Evolutionary conservation across 441 rosid genomes (phyloP), one percentile per base, ranked within the genome.

Genomic region (Theobroma grandiflorum): DNA sequence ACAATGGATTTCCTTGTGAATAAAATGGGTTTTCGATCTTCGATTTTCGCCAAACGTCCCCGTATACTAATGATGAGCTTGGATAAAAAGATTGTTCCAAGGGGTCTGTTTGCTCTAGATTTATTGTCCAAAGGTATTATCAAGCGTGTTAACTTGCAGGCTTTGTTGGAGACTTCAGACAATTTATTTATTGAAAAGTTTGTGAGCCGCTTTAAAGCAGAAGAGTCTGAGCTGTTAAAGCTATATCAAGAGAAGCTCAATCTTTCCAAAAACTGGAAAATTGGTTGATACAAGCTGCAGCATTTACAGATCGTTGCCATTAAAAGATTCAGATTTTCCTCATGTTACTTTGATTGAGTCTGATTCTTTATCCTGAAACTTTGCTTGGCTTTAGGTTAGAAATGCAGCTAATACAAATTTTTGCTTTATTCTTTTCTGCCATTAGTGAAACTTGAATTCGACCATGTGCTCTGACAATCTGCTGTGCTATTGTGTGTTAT

Each of bases 1-100:
- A 52, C 14, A 1, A 81, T 79, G 84, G 67, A 79, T 40, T 84
- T 75, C 42, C 45, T 79, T 16, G 79, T 82, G 26, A 67, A 82
- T 53, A 74, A 52, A 61, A 49, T 77, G 83, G 79, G 76, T 5
- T 37, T 55, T 15, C 55, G 42, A 38, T 69, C 73, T 3, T 45
- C 16, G 6, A 8, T 20, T 69, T 2, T 69, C 6, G 73, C 73
- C 9, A 69, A 47, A 45, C 73, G 37, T 22, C 73, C 73, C 3
- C 76, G 35, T 6, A 26, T 7, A 3, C 3, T 35, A 10, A 64
- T 12, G 70, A 42, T 12, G 50, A 55, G 18, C 69, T 63, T 72
- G 22, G 53, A 74, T 22, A 83, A 77, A 55, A 61, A 72, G 49
- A 22, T 80, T 14, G 33, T 83, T 77, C 86, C 86, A 0, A 80